Percentiles rank a stretch among this genome's conserved stretches.
Conservation (phyloP, 805 yeast genomes). For the Suhomyces sp. region DNA sequence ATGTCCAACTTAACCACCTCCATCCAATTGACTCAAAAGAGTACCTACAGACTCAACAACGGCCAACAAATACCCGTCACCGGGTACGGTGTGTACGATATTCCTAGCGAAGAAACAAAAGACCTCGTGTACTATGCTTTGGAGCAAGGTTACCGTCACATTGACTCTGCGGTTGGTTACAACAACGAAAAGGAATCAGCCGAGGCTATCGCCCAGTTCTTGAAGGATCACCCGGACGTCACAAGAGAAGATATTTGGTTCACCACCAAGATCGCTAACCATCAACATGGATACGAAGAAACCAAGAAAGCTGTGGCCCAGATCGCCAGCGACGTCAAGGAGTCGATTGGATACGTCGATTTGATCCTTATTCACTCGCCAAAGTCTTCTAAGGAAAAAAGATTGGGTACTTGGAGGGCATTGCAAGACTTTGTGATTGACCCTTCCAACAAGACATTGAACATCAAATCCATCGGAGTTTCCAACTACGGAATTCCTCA, state of each 20-base stretch:
- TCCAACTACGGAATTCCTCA: slow-evolving; percentile 68
- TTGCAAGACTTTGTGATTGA: slow-evolving; percentile 64
- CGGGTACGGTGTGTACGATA: slow-evolving; percentile 55
- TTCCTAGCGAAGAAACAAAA: slow-evolving; percentile 38
- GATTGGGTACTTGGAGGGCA: slow-evolving; percentile 68
- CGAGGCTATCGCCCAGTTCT: slow-evolving; percentile 55
- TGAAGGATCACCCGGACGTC: slow-evolving; percentile 42
- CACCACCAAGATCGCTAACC: slow-evolving; percentile 34
- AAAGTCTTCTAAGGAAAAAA: slow-evolving; percentile 27
- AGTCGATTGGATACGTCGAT: slow-evolving; percentile 38
- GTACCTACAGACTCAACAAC: slow-evolving; percentile 48
- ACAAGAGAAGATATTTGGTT: slow-evolving; percentile 35
- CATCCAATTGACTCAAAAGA: slow-evolving; percentile 33
- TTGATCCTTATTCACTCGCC: slow-evolving; percentile 56
- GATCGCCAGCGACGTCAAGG: slow-evolving; percentile 32
- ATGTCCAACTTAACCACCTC: slow-evolving; percentile 39
- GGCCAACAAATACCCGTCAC: slow-evolving; percentile 57
- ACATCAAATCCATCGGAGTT: slow-evolving; percentile 63
- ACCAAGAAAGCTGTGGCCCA: slow-evolving; percentile 29
- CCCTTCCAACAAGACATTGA: slow-evolving; percentile 45
- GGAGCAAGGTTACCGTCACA: slow-evolving; percentile 65
- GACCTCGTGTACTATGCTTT: slow-evolving; percentile 57
- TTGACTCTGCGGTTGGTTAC: slow-evolving; percentile 72
- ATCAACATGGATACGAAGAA: slow-evolving; percentile 36
- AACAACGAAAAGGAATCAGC: slow-evolving; percentile 62